Base-by-base conservation (phyloP, 108 stramenopile genomes). In the Fragilaria crotonensis region DNA sequence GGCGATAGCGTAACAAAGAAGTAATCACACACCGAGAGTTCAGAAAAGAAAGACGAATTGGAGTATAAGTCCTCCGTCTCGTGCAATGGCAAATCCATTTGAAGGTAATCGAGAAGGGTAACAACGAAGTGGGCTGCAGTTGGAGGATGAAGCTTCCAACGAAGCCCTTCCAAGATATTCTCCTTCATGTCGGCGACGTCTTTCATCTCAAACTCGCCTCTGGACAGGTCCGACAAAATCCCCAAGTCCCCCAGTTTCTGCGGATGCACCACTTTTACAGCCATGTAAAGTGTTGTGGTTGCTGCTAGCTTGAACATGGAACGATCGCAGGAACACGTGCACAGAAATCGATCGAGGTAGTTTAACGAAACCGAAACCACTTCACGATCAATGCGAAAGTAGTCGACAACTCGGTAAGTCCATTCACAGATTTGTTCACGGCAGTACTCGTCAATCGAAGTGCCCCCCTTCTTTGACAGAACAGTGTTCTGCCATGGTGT, bases 361-460 rank as follows among this genome's bases (percentile, higher is more conserved):
- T 67, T 72, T 21, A 80, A 29, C 2, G 77, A 70, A 25, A 78
- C 29, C 26, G 68, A 58, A 7, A 80, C 86, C 53, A 81, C 73
- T 67, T 79, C 80, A 9, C 84, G 66, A 31, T 81, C 80, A 19
- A 85, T 76, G 22, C 75, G 71, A 60, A 81, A 81, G 76, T 85
- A 77, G 54, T 85, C 84, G 14, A 81, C 77, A 4, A 85, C 84
- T 19, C 78, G 78, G 52, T 79, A 85, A 4, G 75, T 68, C 84
- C 84, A 85, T 59, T 79, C 80, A 14, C 75, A 73, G 32, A 85
- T 85, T 54, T 81, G 76, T 55, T 84, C 77, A 19, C 89, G 79
- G 52, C 83, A 84, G 52, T 66, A 83, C 36, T 83, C 77, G 50
- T 77, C 76, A 30, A 78, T 72, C 5, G 67, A 21, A 48, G 45